phyloP scores from a whole-genome alignment of 1,139 yeast genomes.

The Diutina neorugosa region DNA sequence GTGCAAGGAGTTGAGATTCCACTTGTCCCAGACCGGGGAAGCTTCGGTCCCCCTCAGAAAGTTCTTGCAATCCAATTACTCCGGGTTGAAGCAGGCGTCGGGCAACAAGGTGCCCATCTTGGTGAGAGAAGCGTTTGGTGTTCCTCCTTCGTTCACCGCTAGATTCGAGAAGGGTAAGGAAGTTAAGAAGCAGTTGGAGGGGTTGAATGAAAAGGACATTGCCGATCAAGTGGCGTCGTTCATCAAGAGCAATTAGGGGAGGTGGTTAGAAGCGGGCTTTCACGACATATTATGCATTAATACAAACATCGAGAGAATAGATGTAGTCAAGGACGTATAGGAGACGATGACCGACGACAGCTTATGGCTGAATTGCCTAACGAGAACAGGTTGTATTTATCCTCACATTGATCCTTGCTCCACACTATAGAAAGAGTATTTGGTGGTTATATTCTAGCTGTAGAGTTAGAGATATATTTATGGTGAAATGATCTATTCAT shows the following conservation, averaged over 20 bases:
- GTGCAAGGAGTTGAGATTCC: constrained; percentile 68
- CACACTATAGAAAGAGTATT: no score
- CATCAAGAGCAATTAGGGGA: constrained; percentile 15
- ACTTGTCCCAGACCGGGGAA: constrained; percentile 65
- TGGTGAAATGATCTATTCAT: no score
- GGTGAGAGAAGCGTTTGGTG: constrained; percentile 64
- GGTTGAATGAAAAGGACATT: constrained; percentile 32
- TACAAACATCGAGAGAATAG: not conserved
- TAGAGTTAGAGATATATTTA: no score
- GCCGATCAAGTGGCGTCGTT: constrained; percentile 24
- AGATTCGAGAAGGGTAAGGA: constrained; percentile 46
- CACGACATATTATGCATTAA: not conserved
- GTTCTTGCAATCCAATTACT: constrained; percentile 51
- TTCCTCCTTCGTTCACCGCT: constrained; percentile 62
- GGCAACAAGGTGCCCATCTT: constrained; percentile 46
- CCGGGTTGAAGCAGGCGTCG: constrained; percentile 39
- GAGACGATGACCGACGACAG: not conserved
- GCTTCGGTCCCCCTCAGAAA: constrained; percentile 54
- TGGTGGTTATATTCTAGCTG: no score
- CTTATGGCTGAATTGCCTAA: no score
- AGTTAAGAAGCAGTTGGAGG: constrained; percentile 29
- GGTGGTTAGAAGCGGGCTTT: not conserved
- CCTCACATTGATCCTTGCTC: no score
- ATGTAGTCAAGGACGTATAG: not conserved
- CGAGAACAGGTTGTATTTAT: no score